Percentiles rank a stretch among this genome's conserved stretches.
phyloP scores from a whole-genome alignment of 2,329 filamentous ascomycete species.

The Beauveria scarabaeidicola region DNA sequence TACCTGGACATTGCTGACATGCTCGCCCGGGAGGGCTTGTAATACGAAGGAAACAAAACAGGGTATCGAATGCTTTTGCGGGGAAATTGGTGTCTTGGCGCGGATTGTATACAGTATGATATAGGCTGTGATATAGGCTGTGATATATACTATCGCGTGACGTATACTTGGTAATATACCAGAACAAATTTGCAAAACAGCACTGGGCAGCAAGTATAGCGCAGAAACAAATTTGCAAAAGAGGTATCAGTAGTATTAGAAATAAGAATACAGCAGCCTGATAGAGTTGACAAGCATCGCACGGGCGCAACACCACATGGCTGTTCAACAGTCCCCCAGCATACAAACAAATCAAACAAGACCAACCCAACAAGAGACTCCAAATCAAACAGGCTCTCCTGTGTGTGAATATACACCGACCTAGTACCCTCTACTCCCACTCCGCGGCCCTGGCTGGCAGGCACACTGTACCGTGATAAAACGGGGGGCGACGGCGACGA shows the following conservation, averaged over 20 bases:
- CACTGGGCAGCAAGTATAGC: background rate
- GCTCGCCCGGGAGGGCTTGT: constrained; percentile 57
- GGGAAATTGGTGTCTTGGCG: background rate
- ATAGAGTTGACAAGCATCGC: constrained; percentile 12
- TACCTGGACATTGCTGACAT: constrained; percentile 61
- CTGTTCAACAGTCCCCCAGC: constrained; percentile 8
- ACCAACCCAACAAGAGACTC: background rate
- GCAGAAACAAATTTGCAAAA: background rate
- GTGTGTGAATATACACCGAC: background rate
- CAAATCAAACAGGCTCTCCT: constrained; percentile 1
- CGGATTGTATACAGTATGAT: background rate
- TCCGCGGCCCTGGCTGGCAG: background rate
- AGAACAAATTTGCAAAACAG: background rate
- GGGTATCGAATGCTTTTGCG: background rate
- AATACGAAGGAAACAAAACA: background rate
- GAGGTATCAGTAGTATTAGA: constrained; percentile 29
- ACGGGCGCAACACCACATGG: background rate
- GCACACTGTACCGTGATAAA: background rate
- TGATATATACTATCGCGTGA: background rate
- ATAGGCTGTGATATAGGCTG: background rate
- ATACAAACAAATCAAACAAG: constrained; percentile 4
- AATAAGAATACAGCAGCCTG: constrained; percentile 20
- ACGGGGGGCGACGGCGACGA: background rate
- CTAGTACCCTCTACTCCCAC: background rate
- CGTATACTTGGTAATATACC: too few relatives aligned